Evolutionary conservation across 768 basidiomycete genomes (phyloP), one percentile per base, ranked within the genome.

Genomic region (Russula sp.): DNA sequence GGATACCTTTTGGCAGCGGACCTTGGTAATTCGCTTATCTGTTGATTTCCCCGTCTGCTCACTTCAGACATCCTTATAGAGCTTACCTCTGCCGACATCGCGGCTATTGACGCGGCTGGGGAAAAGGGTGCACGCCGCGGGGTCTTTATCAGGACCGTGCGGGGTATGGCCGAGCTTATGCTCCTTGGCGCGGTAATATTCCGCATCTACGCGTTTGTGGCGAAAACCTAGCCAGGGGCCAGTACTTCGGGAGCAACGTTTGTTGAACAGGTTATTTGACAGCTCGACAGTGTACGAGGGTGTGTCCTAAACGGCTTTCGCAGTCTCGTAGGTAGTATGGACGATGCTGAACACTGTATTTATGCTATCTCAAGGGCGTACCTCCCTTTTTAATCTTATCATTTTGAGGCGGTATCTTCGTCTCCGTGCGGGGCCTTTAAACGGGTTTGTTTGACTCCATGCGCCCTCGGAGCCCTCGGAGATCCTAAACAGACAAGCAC

Each of bases 1-100:
- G 83, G 87, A 13, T 92, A 92, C 71, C 75, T 90, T 42, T 75
- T 75, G 49, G 87, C 86, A 1, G 89, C 83, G 0, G 86, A 92
- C 69, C 73, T 92, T 13, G 65, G 86, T 87, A 67, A 51, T 40
- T 80, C 67, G 64, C 3, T 4, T 24, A 34, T 36, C 42, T 20
- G 26, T 6, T 18, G 32, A 13, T 32, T 49, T 24, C 20, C 59
- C 16, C 28, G 14, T 18, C 13, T 22, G 11, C 54, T 64, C 38
- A 65, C 44, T 3, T 28, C 57, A 48, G 9, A 30, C 14, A 9
- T 51, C 16, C n/a, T 16, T 36, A 0, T 68, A 86, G 85, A 71
- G 20, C 78, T 88, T 44, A 80, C 83, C 2, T 67, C 70, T 22
- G 76, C 79, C 3, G 85, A 87, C 55, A 78, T 87, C 48, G 69